phyloP scores from a whole-genome alignment of 116 monocot genomes.

The Thalassia testudinum region DNA sequence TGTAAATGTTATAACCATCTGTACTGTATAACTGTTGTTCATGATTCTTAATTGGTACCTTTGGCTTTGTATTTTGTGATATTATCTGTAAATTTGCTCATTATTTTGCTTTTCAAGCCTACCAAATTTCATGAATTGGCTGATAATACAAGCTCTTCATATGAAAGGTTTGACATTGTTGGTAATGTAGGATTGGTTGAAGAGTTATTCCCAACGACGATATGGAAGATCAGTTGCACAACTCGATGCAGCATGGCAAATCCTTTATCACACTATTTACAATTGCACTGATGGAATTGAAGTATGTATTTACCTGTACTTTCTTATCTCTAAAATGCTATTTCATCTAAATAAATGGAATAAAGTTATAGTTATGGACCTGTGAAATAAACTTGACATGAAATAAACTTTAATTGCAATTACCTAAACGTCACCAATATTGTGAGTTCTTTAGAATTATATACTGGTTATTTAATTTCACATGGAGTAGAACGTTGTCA shows the following conservation, averaged over 20 bases:
- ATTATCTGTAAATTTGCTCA: background rate
- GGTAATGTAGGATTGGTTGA: slow-evolving; percentile 66
- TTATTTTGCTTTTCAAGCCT: background rate
- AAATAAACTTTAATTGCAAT: too few species aligned
- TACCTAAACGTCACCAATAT: too few species aligned
- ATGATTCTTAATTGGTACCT: background rate
- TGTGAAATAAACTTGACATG: too few species aligned
- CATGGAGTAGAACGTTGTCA: slow-evolving; percentile 2
- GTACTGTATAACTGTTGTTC: background rate
- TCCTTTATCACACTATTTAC: slow-evolving; percentile 58
- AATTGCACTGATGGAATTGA: slow-evolving; percentile 92
- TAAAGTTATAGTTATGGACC: too few species aligned
- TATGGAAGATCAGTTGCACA: slow-evolving; percentile 37
- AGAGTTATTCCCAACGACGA: slow-evolving; percentile 53
- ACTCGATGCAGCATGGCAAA: slow-evolving; percentile 49
- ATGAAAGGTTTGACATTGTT: background rate
- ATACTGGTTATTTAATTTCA: too few species aligned
- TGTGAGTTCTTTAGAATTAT: too few species aligned
- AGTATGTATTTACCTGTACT: too few species aligned
- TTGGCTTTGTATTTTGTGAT: background rate
- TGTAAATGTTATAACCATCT: too few species aligned
- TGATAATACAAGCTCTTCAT: background rate
- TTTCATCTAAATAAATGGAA: too few species aligned
- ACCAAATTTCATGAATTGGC: background rate
- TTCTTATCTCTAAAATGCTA: too few species aligned